Percentiles rank a stretch among this genome's conserved stretches.
Conservation (phyloP, 2,329 filamentous ascomycete species). For the Colletotrichum kahawae region DNA sequence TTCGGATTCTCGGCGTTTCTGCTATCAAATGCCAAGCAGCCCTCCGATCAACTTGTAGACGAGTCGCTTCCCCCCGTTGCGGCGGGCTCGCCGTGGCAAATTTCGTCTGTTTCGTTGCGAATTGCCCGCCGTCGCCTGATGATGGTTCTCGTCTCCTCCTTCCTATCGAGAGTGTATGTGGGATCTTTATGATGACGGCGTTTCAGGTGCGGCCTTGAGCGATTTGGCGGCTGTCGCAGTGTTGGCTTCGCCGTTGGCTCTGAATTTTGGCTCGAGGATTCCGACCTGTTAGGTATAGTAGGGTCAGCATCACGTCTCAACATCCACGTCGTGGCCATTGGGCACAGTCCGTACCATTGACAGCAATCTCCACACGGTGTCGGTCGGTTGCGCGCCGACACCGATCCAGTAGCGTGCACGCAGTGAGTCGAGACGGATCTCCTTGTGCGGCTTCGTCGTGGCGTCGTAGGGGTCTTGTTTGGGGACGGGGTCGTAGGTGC, state of each 20-base stretch:
- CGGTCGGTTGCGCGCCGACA: slow-evolving; percentile 92
- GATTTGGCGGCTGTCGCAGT: slow-evolving; percentile 18
- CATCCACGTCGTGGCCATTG: too few species aligned
- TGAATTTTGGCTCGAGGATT: slow-evolving; percentile 42
- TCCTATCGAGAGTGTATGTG: background rate
- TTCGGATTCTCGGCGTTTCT: background rate
- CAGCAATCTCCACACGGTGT: slow-evolving; percentile 86
- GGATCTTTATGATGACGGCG: background rate
- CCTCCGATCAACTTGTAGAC: background rate
- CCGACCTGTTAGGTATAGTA: slow-evolving; percentile 35
- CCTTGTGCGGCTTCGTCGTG: slow-evolving; percentile 80
- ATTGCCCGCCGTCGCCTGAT: background rate
- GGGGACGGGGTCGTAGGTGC: slow-evolving; percentile 74
- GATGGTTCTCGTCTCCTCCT: background rate
- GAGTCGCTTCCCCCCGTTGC: background rate
- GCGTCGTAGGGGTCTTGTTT: slow-evolving; percentile 64
- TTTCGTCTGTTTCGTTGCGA: background rate
- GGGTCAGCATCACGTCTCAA: background rate
- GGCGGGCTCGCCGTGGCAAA: background rate
- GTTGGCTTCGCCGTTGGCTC: slow-evolving; percentile 16
- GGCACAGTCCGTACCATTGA: slow-evolving; percentile 65
- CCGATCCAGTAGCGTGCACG: slow-evolving; percentile 95
- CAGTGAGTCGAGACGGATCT: slow-evolving; percentile 82
- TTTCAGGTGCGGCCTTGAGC: background rate
- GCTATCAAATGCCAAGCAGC: background rate